Base-by-base conservation (phyloP, 139 green algal species). In the Coelastrella sp. region DNA sequence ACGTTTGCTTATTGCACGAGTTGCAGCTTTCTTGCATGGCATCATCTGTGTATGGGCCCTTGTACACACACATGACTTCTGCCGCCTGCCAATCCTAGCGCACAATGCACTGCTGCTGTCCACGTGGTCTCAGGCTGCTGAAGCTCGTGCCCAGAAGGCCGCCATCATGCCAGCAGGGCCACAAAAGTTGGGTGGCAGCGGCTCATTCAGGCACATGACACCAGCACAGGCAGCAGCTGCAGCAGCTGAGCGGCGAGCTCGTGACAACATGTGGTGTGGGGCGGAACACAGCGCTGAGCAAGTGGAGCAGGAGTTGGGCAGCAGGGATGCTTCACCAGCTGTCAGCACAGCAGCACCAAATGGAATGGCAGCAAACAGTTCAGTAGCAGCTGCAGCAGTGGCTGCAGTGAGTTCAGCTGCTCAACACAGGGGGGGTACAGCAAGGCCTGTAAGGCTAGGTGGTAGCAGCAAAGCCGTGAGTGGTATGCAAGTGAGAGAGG, bases 191-290 rank as follows among this genome's bases (percentile, higher is more conserved):
- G 94, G 94, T 16, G 92, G 90, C 73, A 59, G 90, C 77, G 22
- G 78, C 16, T 20, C 7, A 56, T 83, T 88, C 64, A 75, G 11
- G 32, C 20, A 32, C 81, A 73, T 96, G 60, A 92, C 92, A n/a
- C 93, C 94, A 58, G 92, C 88, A n/a, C 90, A 95, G 90, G 94
- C 94, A 20, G 94, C 94, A 22, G 94, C 94, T 68, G 81, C 77
- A 83, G 94, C 94, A 75, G 94, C 94, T 65, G 94, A 96, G 65
- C 85, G 94, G 22, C 88, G 94, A 19, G 81, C 91, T 19, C 22
- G 76, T 14, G 94, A 95, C 74, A 93, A 96, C 79, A 3, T 92
- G n/a, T 96, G 91, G 92, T 96, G 94, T 86, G 84, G 88, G 11
- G 71, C 76, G 10, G 80, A 88, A 73, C 68, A 66, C 68, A n/a